phyloP scores from a whole-genome alignment of 2,329 filamentous ascomycete genomes.

The Laburnicola sp. region DNA sequence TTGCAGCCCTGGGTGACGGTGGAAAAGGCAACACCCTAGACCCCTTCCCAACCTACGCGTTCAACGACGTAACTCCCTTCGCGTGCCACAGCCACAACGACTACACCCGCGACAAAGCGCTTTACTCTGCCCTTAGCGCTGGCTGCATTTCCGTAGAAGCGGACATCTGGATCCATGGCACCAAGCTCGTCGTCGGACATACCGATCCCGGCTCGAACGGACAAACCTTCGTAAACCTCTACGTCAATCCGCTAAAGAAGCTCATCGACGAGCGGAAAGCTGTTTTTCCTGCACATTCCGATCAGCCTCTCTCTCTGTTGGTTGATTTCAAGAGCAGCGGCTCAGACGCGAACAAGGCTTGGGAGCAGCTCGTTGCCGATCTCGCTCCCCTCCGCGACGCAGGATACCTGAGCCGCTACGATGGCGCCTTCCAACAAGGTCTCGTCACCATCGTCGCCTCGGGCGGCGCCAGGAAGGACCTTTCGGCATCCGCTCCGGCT shows the following conservation, averaged over 20 bases:
- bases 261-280: conserved; percentile 9
- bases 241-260: conserved; percentile 61
- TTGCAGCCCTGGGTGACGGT: conserved; percentile 8
- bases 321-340: conserved; percentile 50
- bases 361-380: conserved; percentile 39
- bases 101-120: conserved; percentile 57
- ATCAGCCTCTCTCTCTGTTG: conserved; percentile 53
- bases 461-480: conserved; percentile 53
- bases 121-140: conserved; percentile 63
- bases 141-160: conserved; percentile 69
- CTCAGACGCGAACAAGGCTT: conserved; percentile 24
- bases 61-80: conserved; percentile 53
- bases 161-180: conserved; percentile 66
- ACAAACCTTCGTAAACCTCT: conserved; percentile 62
- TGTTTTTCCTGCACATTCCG: conserved; percentile 22
- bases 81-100: conserved; percentile 71
- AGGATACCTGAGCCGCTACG: conserved; percentile 53
- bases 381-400: conserved; percentile 51
- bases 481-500: conserved; percentile 32
- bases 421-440: conserved; percentile 44
- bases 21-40: conserved; percentile 14
- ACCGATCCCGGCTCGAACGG: conserved; percentile 53
- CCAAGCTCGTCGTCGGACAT: conserved; percentile 67
- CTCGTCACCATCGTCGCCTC: conserved; percentile 55
- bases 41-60: conserved; percentile 17